Conservation (phyloP, 1,139 yeast genomes). For the Yamadazyma epiphylla region DNA sequence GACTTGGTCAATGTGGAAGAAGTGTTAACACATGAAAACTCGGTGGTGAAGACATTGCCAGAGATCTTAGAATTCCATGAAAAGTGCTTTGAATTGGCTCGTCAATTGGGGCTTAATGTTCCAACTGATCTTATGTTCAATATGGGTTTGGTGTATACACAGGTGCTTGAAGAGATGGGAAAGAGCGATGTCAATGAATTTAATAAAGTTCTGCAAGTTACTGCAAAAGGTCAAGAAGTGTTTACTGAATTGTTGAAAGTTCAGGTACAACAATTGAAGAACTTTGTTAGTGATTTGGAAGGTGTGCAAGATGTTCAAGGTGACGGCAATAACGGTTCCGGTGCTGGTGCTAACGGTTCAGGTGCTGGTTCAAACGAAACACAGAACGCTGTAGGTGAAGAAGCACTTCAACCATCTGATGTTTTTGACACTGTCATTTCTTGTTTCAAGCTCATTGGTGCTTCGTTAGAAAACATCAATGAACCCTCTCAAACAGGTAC, state of each 20-base stretch:
- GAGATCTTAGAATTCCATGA: constrained; percentile 38
- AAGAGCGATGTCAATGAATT: constrained; percentile 13
- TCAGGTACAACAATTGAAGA: constrained; percentile 24
- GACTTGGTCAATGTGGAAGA: constrained; percentile 40
- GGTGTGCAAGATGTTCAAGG: constrained; percentile 7
- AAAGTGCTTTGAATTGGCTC: constrained; percentile 22
- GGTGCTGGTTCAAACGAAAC: constrained; percentile 2
- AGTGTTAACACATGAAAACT: constrained; percentile 19
- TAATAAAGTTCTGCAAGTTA: constrained; percentile 15
- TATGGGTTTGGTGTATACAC: constrained; percentile 44
- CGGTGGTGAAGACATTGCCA: constrained; percentile 37
- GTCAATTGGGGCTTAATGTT: constrained; percentile 8
- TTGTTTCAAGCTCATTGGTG: constrained; percentile 26
- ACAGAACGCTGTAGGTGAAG: constrained; percentile 21
- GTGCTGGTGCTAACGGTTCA: constrained; percentile 3
- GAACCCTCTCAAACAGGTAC: constrained; percentile 5
- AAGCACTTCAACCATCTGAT: constrained; percentile 35
- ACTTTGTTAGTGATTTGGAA: constrained; percentile 25
- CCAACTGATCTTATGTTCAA: constrained; percentile 45
- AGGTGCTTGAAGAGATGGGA: constrained; percentile 37
- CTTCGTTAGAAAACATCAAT: constrained; percentile 23
- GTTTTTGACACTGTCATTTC: constrained; percentile 34
- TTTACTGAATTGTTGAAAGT: constrained; percentile 15
- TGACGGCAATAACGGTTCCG: constrained; percentile 1
- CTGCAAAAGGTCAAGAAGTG: constrained; percentile 15